Percentiles rank a stretch among this genome's conserved stretches.
phyloP scores from a whole-genome alignment of 768 basidiomycete species.

The Xerocomellus intermedius region DNA sequence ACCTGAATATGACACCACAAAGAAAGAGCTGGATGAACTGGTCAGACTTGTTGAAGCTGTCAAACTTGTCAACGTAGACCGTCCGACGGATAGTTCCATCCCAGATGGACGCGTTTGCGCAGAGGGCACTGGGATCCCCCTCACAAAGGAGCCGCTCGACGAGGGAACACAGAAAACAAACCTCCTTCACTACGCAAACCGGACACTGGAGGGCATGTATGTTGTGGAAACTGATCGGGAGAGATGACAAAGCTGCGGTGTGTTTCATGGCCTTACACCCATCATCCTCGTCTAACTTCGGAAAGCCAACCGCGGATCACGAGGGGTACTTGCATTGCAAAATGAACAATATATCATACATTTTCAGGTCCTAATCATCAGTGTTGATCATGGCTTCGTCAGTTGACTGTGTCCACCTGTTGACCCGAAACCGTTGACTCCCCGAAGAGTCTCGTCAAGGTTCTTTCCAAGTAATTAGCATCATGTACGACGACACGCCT shows the following conservation, averaged over 20 bases:
- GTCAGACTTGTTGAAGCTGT: constrained; percentile 81
- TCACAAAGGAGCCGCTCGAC: constrained; percentile 22
- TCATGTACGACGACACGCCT: neutral
- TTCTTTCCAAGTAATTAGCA: constrained; percentile 45
- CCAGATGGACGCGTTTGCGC: constrained; percentile 46
- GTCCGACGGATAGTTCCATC: constrained; percentile 27
- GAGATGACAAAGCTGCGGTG: constrained; percentile 16
- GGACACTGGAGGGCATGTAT: constrained; percentile 51
- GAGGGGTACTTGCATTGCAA: neutral
- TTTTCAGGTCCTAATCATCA: too few relatives aligned
- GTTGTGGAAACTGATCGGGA: constrained; percentile 51
- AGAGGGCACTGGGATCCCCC: constrained; percentile 35
- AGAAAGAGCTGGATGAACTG: constrained; percentile 64
- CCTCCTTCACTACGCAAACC: constrained; percentile 52
- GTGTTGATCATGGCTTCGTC: constrained; percentile 13
- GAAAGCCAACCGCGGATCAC: neutral
- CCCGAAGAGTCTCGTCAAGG: constrained; percentile 82
- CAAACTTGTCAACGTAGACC: constrained; percentile 50
- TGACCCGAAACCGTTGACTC: constrained; percentile 88
- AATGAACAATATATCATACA: constrained; percentile 6
- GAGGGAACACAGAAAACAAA: constrained; percentile 37
- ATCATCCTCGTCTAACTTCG: neutral
- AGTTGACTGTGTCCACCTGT: constrained; percentile 81
- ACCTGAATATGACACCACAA: constrained; percentile 48
- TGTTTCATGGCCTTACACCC: neutral